Evolutionary conservation across 768 basidiomycete species (phyloP).

Genomic region (Leccinum rimulosum): DNA sequence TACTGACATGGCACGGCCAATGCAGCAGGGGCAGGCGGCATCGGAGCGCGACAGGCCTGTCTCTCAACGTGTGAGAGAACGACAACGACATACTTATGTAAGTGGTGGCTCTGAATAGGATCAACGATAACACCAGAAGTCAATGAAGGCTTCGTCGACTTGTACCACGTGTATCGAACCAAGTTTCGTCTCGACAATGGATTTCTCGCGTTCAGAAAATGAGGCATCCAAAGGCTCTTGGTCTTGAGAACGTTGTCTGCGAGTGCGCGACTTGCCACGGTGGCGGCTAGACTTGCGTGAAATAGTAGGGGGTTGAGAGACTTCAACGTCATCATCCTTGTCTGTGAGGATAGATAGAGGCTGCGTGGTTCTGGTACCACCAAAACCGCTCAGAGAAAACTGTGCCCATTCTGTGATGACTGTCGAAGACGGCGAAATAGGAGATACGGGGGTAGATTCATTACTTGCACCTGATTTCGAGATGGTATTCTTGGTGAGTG

Average conservation of each 20-base stretch:
- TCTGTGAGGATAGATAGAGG: constrained; percentile 57
- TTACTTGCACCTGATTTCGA: constrained; percentile 13
- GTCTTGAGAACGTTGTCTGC: constrained; percentile 19
- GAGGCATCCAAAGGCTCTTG: constrained; percentile 3
- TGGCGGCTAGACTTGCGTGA: constrained; percentile 36
- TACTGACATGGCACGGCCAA: too few species aligned
- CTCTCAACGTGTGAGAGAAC: too few species aligned
- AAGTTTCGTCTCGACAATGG: constrained; percentile 38
- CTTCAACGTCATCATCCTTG: constrained; percentile 64
- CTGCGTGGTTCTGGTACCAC: constrained; percentile 32
- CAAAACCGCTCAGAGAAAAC: constrained; percentile 67
- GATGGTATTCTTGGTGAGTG: constrained; percentile 21
- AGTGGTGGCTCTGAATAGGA: constrained; percentile 37
- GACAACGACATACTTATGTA: too few species aligned
- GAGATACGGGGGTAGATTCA: constrained; percentile 25
- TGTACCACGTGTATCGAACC: constrained; percentile 43
- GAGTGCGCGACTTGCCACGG: constrained; percentile 27
- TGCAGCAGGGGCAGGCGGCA: too few species aligned
- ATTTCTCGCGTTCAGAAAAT: constrained; percentile 11
- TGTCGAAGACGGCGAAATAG: constrained; percentile 31
- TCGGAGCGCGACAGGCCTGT: too few species aligned
- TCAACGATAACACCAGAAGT: constrained; percentile 78
- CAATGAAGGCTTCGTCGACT: constrained; percentile 78
- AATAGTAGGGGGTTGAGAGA: constrained; percentile 38
- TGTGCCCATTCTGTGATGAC: constrained; percentile 57